These are phyloP conservation scores for Ustilago nuda DNA, from an alignment of 1,284 basidiomycete genomes.

Conservation along the genomic window DNA sequence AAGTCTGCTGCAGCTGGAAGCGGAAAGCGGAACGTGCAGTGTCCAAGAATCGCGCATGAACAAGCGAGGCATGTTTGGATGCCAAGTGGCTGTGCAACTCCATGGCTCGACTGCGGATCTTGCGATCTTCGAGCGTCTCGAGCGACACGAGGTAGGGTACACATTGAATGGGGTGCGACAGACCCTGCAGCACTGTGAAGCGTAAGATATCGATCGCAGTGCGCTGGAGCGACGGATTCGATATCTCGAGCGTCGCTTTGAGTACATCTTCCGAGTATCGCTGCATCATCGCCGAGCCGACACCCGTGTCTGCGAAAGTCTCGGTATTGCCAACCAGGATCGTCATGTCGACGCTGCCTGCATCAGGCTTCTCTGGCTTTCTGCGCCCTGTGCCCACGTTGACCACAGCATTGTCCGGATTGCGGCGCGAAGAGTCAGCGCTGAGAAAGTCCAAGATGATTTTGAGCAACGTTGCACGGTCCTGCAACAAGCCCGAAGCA, in stretches of 20 bases:
- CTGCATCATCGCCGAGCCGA: conserved; percentile 92
- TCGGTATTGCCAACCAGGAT: conserved; percentile 94
- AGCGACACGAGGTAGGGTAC: conserved; percentile 92
- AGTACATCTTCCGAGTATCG: conserved; percentile 87
- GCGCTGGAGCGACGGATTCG: conserved; percentile 75
- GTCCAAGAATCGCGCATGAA: conserved; percentile 85
- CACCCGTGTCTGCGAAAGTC: conserved; percentile 95
- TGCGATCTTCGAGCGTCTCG: conserved; percentile 80
- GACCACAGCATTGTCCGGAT: conserved; percentile 44
- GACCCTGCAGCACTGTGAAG: conserved; percentile 92
- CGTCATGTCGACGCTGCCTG: conserved; percentile 77
- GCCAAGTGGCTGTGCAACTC: conserved; percentile 85
- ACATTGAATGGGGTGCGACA: conserved; percentile 93
- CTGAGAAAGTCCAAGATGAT: conserved; percentile 80
- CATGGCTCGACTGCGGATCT: conserved; percentile 80
- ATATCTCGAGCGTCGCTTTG: conserved; percentile 75
- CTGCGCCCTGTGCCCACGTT: conserved; percentile 33
- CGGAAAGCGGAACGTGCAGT: conserved; percentile 83
- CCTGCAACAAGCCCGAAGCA: conserved; percentile 77
- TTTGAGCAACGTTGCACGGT: conserved; percentile 79
- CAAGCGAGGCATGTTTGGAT: conserved; percentile 86
- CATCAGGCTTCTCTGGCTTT: conserved; percentile 70
- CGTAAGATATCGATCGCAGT: conserved; percentile 89
- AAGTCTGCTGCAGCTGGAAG: conserved; percentile 75
- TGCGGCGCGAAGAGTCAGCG: conserved; percentile 42